Percentiles rank a stretch among this genome's conserved stretches.
These are phyloP conservation scores for Penicillium bovifimosum DNA, from an alignment of 495 filamentous ascomycete species.

Conservation along the genomic window DNA sequence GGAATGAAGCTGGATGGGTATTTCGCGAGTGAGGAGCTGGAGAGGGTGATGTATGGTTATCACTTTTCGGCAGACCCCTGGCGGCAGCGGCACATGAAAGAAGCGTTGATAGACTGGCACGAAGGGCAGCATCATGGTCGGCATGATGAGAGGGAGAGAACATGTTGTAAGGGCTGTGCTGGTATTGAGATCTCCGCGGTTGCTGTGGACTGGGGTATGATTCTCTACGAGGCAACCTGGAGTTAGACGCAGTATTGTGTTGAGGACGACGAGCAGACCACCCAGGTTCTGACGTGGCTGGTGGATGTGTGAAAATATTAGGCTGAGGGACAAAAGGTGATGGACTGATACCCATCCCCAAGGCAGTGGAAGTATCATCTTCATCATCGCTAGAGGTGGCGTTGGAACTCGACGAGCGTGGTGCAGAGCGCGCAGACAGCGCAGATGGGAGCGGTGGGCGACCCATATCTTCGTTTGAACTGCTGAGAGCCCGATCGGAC, in stretches of 20 bases:
- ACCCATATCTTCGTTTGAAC: conserved; percentile 72
- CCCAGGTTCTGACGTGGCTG: conserved; percentile 48
- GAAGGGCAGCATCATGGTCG: conserved; percentile 88
- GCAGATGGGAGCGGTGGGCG: conserved; percentile 21
- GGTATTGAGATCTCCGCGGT: conserved; percentile 24
- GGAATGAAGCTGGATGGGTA: conserved; percentile 34
- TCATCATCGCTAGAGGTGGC: conserved; percentile 56
- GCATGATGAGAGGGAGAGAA: conserved; percentile 73
- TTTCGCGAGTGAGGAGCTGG: conserved; percentile 14
- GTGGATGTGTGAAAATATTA: conserved; percentile 85
- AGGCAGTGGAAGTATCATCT: conserved; percentile 75
- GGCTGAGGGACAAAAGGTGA: conserved; percentile 76
- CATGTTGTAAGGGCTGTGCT: conserved; percentile 52
- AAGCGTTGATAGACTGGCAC: conserved; percentile 89
- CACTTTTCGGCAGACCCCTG: conserved; percentile 67
- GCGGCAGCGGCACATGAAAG: conserved; percentile 88
- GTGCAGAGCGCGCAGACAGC: conserved; percentile 21
- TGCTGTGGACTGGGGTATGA: conserved; percentile 31
- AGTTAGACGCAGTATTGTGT: conserved; percentile 35
- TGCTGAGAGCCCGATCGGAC: conserved; percentile 75
- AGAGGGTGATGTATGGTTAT: conserved; percentile 28
- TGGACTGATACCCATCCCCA: conserved; percentile 57
- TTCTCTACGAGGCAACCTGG: conserved; percentile 33
- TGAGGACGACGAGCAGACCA: conserved; percentile 42
- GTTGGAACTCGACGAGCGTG: conserved; percentile 33